phyloP scores from a whole-genome alignment of 257 asterid species.

The Misopates orontium region DNA sequence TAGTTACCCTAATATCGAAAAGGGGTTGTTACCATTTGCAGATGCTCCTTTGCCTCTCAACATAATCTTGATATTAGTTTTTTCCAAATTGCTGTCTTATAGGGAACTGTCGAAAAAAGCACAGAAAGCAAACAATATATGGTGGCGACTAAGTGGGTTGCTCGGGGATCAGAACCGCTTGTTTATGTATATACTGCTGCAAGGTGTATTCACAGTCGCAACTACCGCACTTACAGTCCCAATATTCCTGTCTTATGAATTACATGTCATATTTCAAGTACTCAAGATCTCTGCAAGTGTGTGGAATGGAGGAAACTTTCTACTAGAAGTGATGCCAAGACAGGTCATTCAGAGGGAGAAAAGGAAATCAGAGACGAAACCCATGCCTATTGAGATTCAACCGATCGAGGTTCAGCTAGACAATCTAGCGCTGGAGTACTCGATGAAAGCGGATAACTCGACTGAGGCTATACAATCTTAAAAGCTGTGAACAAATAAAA shows the following conservation, averaged over 20 bases:
- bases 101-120: slow-evolving; percentile 96
- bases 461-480: slow-evolving; percentile 34
- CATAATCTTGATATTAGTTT: too few species aligned
- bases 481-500: slow-evolving; percentile 3
- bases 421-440: slow-evolving; percentile 19
- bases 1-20: too few species aligned
- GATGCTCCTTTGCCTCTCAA: too few species aligned
- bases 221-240: slow-evolving; percentile 88
- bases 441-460: slow-evolving; percentile 12
- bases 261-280: slow-evolving; percentile 71
- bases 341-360: slow-evolving; percentile 83
- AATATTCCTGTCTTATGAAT: slow-evolving; percentile 75
- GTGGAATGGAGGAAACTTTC: slow-evolving; percentile 95
- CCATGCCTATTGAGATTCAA: slow-evolving; percentile 27
- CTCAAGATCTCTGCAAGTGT: slow-evolving; percentile 84
- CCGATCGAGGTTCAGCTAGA: slow-evolving; percentile 18
- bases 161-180: slow-evolving; percentile 90
- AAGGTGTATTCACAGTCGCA: slow-evolving; percentile 84
- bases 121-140: slow-evolving; percentile 80
- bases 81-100: not conserved
- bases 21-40: too few species aligned
- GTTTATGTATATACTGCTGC: slow-evolving; percentile 88
- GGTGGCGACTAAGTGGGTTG: slow-evolving; percentile 96
- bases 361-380: slow-evolving; percentile 61
- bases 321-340: slow-evolving; percentile 95